Percentiles rank a stretch among this genome's conserved stretches.
Evolutionary conservation across 2,329 filamentous ascomycete species (phyloP).

Genomic region (Sporothrix pallida): DNA sequence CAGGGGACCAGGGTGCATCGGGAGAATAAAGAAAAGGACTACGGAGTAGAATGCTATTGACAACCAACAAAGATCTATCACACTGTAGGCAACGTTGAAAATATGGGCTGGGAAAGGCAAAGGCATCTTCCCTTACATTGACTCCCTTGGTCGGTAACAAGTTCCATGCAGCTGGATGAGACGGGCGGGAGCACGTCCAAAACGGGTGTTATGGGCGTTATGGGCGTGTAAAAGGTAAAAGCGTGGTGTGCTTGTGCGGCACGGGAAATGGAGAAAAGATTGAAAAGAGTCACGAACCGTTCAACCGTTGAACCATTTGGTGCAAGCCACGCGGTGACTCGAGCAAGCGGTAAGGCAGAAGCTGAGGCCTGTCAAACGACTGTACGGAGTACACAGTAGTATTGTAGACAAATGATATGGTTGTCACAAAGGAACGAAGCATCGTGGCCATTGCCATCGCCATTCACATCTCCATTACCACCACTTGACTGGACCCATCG

Average conservation of each 20-base stretch:
- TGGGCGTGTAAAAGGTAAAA: background rate
- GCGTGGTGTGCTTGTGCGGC: background rate
- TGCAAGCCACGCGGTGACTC: background rate
- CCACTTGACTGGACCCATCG: background rate
- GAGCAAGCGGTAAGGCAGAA: background rate
- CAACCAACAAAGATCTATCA: too few species aligned
- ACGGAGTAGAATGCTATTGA: too few species aligned
- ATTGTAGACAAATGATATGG: too few species aligned
- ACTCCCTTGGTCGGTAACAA: slow-evolving; percentile 23
- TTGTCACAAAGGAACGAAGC: too few species aligned
- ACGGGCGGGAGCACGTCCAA: slow-evolving; percentile 9
- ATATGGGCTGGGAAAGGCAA: background rate
- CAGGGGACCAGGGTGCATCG: background rate
- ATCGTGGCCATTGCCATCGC: background rate
- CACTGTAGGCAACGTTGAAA: background rate
- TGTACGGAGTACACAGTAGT: too few species aligned
- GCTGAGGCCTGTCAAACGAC: background rate
- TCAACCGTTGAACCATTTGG: background rate
- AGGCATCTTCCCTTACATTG: background rate
- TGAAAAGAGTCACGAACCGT: slow-evolving; percentile 12
- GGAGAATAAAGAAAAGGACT: background rate
- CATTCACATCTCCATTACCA: background rate
- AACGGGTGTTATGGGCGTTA: background rate
- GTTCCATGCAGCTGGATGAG: slow-evolving; percentile 29
- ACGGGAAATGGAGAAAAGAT: background rate